These are phyloP conservation scores for Cinnamomum micranthum DNA, from an alignment of 164 flowering plant genomes.

Conservation along the genomic window DNA sequence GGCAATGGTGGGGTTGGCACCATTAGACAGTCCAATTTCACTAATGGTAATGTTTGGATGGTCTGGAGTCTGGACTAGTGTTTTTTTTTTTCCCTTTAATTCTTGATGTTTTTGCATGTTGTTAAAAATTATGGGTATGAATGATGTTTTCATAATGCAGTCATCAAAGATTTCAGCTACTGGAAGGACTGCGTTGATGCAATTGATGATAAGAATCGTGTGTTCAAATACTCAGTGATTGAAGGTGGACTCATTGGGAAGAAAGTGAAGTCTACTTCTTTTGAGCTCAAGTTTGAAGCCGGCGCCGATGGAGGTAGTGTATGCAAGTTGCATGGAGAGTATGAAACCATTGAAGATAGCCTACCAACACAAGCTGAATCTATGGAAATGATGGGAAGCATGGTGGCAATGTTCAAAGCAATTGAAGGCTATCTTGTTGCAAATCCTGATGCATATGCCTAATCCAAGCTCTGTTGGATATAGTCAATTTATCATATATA, in stretches of 20 bases:
- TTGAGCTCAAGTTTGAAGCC: slow-evolving; percentile 3
- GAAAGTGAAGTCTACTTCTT: slow-evolving; percentile 1
- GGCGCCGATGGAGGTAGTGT: not conserved
- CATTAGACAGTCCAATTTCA: slow-evolving; percentile 2
- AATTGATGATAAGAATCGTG: slow-evolving; percentile 1
- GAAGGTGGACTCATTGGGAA: slow-evolving; percentile 8
- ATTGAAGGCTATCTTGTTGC: slow-evolving; percentile 1
- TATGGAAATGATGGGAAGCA: not conserved
- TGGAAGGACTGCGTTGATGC: slow-evolving; percentile 1
- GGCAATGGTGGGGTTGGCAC: slow-evolving; percentile 5
- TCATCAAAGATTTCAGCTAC: slow-evolving; percentile 2
- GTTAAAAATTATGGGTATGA: not conserved
- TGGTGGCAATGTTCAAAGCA: slow-evolving; percentile 4
- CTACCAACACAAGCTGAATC: not conserved
- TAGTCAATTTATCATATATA: too few relatives aligned
- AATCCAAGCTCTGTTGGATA: not conserved
- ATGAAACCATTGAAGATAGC: not conserved
- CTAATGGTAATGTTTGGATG: slow-evolving; percentile 1
- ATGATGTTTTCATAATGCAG: not conserved
- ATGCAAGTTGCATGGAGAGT: not conserved
- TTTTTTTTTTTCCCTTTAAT: not conserved
- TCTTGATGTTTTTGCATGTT: not conserved
- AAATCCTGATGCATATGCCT: slow-evolving; percentile 4
- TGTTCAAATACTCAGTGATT: not conserved
- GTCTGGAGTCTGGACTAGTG: not conserved